Evolutionary conservation across 2,329 filamentous ascomycete genomes (phyloP).

Genomic region (Fonsecaea monophora): DNA sequence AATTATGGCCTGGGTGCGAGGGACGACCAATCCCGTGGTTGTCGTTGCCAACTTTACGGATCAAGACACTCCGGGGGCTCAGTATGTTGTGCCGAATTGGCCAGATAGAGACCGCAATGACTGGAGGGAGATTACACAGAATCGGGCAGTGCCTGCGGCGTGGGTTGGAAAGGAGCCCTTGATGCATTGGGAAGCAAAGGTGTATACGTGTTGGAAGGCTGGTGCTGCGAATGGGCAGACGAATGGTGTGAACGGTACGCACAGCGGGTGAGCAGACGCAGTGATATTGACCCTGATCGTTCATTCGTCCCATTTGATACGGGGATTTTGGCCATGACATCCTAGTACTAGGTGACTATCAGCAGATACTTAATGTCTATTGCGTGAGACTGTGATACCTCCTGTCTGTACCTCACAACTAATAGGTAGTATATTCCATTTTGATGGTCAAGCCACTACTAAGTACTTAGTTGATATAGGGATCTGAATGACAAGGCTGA

Average conservation of each 20-base stretch:
- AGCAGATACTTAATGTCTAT: too few species aligned
- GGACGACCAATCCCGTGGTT: conserved; percentile 3
- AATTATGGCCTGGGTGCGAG: conserved; percentile 7
- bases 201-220: conserved; percentile 2
- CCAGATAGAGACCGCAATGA: background rate
- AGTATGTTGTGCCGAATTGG: conserved; percentile 13
- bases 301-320: background rate
- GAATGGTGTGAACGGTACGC: background rate
- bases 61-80: conserved; percentile 33
- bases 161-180: conserved; percentile 7
- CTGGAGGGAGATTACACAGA: conserved; percentile 8
- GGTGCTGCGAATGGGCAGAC: background rate
- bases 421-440: too few species aligned
- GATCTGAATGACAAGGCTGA: too few species aligned
- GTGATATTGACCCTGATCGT: background rate
- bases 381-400: too few species aligned
- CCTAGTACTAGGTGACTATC: too few species aligned
- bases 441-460: too few species aligned
- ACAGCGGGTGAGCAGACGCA: background rate
- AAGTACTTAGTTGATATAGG: too few species aligned
- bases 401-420: too few species aligned
- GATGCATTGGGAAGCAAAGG: conserved; percentile 10
- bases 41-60: conserved; percentile 16
- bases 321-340: too few species aligned
- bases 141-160: conserved; percentile 1